These are phyloP conservation scores for Solanum piurae DNA, from an alignment of 257 asterid genomes.

Conservation along the genomic window DNA sequence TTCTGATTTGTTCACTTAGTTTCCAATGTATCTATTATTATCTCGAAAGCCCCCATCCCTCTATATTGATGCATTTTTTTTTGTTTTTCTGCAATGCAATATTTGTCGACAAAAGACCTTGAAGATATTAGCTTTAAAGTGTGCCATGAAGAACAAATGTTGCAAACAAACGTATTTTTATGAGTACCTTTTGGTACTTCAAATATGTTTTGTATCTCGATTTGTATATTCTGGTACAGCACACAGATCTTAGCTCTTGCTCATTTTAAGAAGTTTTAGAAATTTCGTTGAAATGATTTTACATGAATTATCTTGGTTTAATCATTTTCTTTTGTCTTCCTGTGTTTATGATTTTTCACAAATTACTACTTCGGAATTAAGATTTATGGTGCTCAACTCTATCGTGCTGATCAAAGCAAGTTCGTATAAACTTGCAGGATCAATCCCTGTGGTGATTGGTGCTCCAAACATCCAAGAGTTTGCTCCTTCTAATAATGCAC, in stretches of 20 bases:
- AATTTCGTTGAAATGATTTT: background rate
- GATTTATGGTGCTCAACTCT: background rate
- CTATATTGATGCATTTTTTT: background rate
- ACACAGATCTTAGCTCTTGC: background rate
- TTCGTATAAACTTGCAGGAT: constrained; percentile 29
- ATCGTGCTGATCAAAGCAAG: background rate
- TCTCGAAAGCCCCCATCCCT: background rate
- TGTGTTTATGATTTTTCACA: background rate
- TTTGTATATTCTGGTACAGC: background rate
- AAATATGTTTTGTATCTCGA: background rate
- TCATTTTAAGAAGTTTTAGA: background rate
- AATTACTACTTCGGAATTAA: background rate
- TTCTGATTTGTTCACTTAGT: background rate
- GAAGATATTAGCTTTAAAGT: background rate
- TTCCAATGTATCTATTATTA: background rate
- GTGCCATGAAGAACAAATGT: background rate
- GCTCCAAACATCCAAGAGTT: constrained; percentile 92
- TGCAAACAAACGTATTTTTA: background rate
- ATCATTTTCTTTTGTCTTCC: background rate
- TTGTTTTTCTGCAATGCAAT: background rate
- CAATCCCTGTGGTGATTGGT: constrained; percentile 87
- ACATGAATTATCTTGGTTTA: background rate
- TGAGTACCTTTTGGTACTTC: background rate
- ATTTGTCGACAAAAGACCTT: background rate
- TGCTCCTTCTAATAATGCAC: constrained; percentile 64